A percentile compares a stretch with the other conserved stretches of the same genome.
These are phyloP conservation scores for Dipodascopsis tothii DNA, from an alignment of 805 yeast species.

Conservation along the genomic window DNA sequence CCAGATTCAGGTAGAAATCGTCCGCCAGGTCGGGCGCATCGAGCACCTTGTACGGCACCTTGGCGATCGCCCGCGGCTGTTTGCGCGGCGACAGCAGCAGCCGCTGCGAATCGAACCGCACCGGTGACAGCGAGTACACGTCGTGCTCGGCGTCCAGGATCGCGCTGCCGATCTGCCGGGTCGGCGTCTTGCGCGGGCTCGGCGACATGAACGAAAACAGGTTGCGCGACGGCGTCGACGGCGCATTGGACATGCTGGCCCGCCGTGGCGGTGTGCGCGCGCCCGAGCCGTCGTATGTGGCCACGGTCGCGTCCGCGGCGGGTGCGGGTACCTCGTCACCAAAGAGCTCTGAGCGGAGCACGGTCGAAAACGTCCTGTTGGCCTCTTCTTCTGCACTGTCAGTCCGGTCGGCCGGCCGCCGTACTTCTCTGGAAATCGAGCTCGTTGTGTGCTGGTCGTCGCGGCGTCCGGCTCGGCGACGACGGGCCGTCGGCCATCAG, in stretches of 20 bases:
- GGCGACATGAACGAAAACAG: slow-evolving; percentile 72
- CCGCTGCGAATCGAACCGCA: slow-evolving; percentile 78
- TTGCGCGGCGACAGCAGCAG: slow-evolving; percentile 74
- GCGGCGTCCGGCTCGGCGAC: slow-evolving; percentile 21
- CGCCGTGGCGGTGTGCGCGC: neutral
- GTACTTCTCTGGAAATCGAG: slow-evolving; percentile 48
- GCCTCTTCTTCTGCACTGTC: slow-evolving; percentile 58
- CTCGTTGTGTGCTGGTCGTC: slow-evolving; percentile 37
- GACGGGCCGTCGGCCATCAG: slow-evolving; percentile 40
- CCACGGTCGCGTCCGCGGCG: neutral
- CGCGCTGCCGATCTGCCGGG: slow-evolving; percentile 10
- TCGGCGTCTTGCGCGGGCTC: slow-evolving; percentile 41
- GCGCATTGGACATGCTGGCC: slow-evolving; percentile 11
- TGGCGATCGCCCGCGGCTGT: slow-evolving; percentile 67
- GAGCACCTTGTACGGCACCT: slow-evolving; percentile 83
- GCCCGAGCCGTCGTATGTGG: neutral
- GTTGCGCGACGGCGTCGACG: slow-evolving; percentile 42
- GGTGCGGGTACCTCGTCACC: slow-evolving; percentile 69
- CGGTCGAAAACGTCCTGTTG: slow-evolving; percentile 75
- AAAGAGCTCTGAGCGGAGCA: slow-evolving; percentile 80
- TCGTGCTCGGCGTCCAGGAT: slow-evolving; percentile 54
- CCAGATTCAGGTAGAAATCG: slow-evolving; percentile 82
- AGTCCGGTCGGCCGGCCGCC: neutral
- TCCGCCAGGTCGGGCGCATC: slow-evolving; percentile 95
- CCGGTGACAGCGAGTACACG: slow-evolving; percentile 75